Percentiles rank a stretch among this genome's conserved stretches.
Conservation (phyloP, 2,329 filamentous ascomycete species). For the Tolypocladium amazonense region DNA sequence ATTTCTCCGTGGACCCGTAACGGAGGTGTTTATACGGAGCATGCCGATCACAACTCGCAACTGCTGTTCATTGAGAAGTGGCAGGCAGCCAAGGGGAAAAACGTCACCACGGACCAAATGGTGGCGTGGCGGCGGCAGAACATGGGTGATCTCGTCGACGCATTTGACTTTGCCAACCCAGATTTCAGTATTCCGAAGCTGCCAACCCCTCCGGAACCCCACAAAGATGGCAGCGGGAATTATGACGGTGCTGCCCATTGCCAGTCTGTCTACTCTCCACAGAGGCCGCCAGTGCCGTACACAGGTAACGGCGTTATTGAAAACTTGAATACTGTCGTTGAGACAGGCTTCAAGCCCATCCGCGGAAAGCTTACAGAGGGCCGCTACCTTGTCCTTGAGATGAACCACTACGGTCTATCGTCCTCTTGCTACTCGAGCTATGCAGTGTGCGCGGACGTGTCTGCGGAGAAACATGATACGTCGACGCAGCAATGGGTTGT, state of each 20-base stretch:
- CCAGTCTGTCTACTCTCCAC: constrained; percentile 22
- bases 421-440: constrained; percentile 15
- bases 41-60: constrained; percentile 44
- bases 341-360: constrained; percentile 42
- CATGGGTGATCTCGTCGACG: constrained; percentile 23
- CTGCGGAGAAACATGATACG: constrained; percentile 20
- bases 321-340: constrained; percentile 29
- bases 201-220: constrained; percentile 31
- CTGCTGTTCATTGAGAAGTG: constrained; percentile 43
- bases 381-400: constrained; percentile 40
- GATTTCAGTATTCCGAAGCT: constrained; percentile 36
- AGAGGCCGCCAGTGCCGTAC: constrained; percentile 37
- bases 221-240: constrained; percentile 26
- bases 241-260: constrained; percentile 35
- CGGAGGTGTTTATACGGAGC: constrained; percentile 41
- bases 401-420: constrained; percentile 29
- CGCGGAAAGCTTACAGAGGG: constrained; percentile 43
- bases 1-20: constrained; percentile 45
- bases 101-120: constrained; percentile 23
- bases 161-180: constrained; percentile 36
- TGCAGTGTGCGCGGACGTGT: not conserved
- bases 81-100: constrained; percentile 24
- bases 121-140: constrained; percentile 18
- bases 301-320: constrained; percentile 21
- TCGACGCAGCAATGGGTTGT: constrained; percentile 38